Conservation (phyloP, 305 asterid genomes). For the Solanum hybrid region DNA sequence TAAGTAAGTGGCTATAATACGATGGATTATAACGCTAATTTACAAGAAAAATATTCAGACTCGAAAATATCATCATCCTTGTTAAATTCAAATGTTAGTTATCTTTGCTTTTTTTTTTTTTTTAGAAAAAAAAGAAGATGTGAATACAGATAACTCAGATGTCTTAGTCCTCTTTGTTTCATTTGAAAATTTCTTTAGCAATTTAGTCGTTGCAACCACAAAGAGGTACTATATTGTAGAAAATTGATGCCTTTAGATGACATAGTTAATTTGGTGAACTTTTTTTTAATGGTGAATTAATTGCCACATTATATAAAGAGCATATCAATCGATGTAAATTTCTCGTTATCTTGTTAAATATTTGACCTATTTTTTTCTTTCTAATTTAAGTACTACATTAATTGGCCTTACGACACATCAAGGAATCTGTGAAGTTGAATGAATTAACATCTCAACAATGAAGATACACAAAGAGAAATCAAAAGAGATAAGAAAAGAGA, state of each 20-base stretch:
- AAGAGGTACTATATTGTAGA: neutral
- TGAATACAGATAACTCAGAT: neutral
- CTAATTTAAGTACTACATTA: neutral
- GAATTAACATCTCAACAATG: too few species aligned
- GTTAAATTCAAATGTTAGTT: neutral
- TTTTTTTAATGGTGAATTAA: neutral
- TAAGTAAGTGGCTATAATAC: neutral
- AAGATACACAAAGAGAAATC: too few species aligned
- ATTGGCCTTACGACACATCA: too few species aligned
- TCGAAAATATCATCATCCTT: too few species aligned
- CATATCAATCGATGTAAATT: neutral
- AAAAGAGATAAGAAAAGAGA: too few species aligned
- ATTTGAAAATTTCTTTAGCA: neutral
- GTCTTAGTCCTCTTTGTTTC: neutral
- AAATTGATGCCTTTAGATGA: neutral
- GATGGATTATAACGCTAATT: neutral
- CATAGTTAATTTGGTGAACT: neutral
- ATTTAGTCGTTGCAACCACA: neutral
- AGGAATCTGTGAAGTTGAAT: too few species aligned
- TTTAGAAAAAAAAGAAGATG: neutral
- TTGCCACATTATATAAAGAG: neutral
- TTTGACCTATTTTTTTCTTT: neutral
- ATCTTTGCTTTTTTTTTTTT: too few species aligned
- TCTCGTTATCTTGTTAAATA: neutral
- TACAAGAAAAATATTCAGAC: neutral